A percentile compares a stretch with the other conserved stretches of the same genome.
phyloP scores from a whole-genome alignment of 352 stramenopile species.

The Phytophthora melonis region DNA sequence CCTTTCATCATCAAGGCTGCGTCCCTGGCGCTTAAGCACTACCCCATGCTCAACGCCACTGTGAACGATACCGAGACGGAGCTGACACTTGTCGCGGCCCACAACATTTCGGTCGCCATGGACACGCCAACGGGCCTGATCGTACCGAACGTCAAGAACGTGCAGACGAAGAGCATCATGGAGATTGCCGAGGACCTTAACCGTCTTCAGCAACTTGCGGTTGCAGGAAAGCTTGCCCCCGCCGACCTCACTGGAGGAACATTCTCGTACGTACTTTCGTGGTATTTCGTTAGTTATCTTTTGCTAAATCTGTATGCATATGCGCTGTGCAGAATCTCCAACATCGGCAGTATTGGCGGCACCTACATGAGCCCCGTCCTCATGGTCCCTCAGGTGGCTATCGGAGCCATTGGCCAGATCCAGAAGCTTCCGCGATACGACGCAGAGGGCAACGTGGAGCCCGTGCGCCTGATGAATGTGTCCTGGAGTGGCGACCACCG shows the following conservation, averaged over 20 bases:
- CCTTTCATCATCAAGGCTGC: constrained; percentile 97
- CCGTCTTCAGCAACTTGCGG: constrained; percentile 88
- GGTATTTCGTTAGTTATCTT: neutral
- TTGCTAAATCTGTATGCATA: neutral
- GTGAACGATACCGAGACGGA: constrained; percentile 87
- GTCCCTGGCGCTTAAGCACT: constrained; percentile 94
- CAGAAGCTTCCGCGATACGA: constrained; percentile 96
- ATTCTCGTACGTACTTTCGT: constrained; percentile 74
- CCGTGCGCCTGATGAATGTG: constrained; percentile 95
- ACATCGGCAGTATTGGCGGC: constrained; percentile 97
- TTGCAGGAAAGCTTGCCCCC: constrained; percentile 79
- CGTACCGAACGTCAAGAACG: constrained; percentile 96
- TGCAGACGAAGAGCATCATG: constrained; percentile 89
- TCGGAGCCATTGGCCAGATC: constrained; percentile 97
- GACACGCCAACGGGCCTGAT: constrained; percentile 96
- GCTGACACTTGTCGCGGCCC: constrained; percentile 90
- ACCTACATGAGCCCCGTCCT: constrained; percentile 98
- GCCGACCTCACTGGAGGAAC: constrained; percentile 93
- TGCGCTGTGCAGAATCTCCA: constrained; percentile 71
- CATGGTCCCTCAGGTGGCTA: constrained; percentile 96
- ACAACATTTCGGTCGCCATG: constrained; percentile 99
- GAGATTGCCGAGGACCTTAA: constrained; percentile 89
- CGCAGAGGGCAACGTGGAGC: constrained; percentile 82
- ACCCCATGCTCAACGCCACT: constrained; percentile 94
- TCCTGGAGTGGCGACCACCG: constrained; percentile 98